These are phyloP conservation scores for Stagonosporopsis cucurbitacearum DNA, from an alignment of 2,329 filamentous ascomycete species.

Conservation along the genomic window DNA sequence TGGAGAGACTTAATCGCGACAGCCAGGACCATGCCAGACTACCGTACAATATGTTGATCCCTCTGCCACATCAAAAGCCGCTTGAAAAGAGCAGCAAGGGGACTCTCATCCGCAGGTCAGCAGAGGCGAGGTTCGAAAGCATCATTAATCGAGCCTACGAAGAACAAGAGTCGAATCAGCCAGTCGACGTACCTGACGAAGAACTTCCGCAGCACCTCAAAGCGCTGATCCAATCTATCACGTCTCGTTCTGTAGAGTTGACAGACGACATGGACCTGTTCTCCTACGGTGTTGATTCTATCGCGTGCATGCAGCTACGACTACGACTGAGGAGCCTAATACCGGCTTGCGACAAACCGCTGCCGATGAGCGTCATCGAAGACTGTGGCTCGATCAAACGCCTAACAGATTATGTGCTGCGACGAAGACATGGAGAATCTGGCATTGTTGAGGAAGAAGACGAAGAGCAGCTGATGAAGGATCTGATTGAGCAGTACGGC, in stretches of 20 bases:
- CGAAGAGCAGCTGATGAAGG: slow-evolving; percentile 52
- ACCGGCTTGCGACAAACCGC: slow-evolving; percentile 37
- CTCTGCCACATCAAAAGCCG: slow-evolving; percentile 48
- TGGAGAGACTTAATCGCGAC: slow-evolving; percentile 58
- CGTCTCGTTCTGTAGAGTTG: slow-evolving; percentile 31
- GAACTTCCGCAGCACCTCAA: slow-evolving; percentile 32
- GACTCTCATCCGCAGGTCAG: slow-evolving; percentile 60
- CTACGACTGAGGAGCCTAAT: slow-evolving; percentile 46
- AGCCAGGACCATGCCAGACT: slow-evolving; percentile 61
- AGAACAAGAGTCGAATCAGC: slow-evolving; percentile 23
- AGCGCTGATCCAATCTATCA: slow-evolving; percentile 28
- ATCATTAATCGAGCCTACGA: slow-evolving; percentile 58
- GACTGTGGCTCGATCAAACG: slow-evolving; percentile 62
- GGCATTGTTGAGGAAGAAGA: slow-evolving; percentile 42
- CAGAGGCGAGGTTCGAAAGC: slow-evolving; percentile 57
- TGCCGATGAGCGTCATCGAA: slow-evolving; percentile 67
- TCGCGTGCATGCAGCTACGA: slow-evolving; percentile 62
- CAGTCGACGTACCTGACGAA: slow-evolving; percentile 35
- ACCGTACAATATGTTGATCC: slow-evolving; percentile 58
- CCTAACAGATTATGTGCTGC: slow-evolving; percentile 49
- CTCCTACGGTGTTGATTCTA: slow-evolving; percentile 66
- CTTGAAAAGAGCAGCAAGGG: slow-evolving; percentile 70
- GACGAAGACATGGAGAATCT: slow-evolving; percentile 48
- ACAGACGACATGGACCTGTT: slow-evolving; percentile 60
- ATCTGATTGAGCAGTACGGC: slow-evolving; percentile 58